Base-by-base conservation (phyloP, 192 early-diverging fungal genomes). In the Endogone sp. region DNA sequence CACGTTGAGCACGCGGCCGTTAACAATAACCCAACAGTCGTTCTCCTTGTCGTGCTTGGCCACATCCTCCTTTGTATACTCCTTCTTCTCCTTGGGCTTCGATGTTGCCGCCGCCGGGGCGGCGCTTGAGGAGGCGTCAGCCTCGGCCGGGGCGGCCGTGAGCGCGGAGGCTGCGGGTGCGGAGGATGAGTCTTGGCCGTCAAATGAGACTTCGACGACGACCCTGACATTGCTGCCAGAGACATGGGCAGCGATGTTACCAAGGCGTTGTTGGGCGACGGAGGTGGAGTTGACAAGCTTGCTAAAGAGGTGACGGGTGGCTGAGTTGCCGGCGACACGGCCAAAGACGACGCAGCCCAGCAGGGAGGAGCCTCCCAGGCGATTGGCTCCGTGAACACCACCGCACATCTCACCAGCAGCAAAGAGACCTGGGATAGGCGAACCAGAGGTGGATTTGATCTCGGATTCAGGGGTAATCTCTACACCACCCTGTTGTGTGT, bases 341-440 rank as follows among this genome's bases (percentile, higher is more conserved):
- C 96, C 96, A 84, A 90, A 98, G 56, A 98, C 96, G 16, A 96
- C 95, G 73, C 96, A 98, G 60, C 92, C 95, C 58, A 98, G 81
- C n/a, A 98, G 81, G 29, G 94, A 96, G 61, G 90, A 91, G 57
- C 96, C 96, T 69, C 91, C 96, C 22, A 98, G 89, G 78, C 95
- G 94, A 84, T 97, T 98, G 65, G 94, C 95, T 56, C 95, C 95
- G 73, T 98, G 95, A 31, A 98, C 92, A 75, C 95, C 95, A 73
- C 95, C 95, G 62, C 92, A 92, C 75, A 98, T 91, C 79, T 98
- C 96, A 78, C 96, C 95, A 68, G 91, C 89, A 28, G 92, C 96
- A 71, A 93, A 91, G 58, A 95, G 81, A 75, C 95, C 95, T 29
- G 92, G 88, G 54, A 96, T 90, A 10, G 82, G 67, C 56, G 78